Conservation (phyloP, 1,139 yeast species). For the Saccharomyces hybrid region DNA sequence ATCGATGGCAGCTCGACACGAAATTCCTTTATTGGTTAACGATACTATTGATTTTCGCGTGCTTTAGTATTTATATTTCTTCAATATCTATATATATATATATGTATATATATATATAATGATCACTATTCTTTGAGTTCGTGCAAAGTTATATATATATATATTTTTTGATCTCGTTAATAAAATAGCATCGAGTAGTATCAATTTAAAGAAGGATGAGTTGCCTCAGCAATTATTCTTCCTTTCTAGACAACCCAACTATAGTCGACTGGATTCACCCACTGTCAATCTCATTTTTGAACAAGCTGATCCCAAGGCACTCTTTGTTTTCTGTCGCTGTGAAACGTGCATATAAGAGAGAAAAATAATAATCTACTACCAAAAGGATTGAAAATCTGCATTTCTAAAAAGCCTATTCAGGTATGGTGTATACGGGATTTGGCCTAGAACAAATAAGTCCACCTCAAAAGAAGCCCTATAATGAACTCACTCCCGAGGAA, state of each 20-base stretch:
- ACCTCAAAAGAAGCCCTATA: slow-evolving; percentile 40
- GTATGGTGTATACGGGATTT: slow-evolving; percentile 37
- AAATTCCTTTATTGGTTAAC: no score
- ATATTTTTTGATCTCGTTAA: not conserved
- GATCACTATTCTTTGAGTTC: not conserved
- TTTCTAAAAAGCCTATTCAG: not conserved
- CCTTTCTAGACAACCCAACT: not conserved
- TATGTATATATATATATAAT: not conserved
- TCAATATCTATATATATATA: not conserved
- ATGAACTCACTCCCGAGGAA: slow-evolving; percentile 82
- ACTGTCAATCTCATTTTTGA: not conserved
- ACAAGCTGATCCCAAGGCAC: not conserved
- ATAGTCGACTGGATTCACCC: not conserved
- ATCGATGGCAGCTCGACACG: no score
- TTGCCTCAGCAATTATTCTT: not conserved
- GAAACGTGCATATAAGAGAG: not conserved
- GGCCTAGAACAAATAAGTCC: slow-evolving; percentile 35
- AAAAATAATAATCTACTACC: not conserved
- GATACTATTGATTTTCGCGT: not conserved
- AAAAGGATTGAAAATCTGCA: not conserved
- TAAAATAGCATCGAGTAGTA: not conserved
- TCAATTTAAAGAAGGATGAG: not conserved
- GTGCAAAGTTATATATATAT: not conserved
- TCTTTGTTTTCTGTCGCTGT: not conserved
- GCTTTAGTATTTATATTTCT: not conserved